Conservation (phyloP, 768 basidiomycete genomes). For the Lyophyllum semitale region DNA sequence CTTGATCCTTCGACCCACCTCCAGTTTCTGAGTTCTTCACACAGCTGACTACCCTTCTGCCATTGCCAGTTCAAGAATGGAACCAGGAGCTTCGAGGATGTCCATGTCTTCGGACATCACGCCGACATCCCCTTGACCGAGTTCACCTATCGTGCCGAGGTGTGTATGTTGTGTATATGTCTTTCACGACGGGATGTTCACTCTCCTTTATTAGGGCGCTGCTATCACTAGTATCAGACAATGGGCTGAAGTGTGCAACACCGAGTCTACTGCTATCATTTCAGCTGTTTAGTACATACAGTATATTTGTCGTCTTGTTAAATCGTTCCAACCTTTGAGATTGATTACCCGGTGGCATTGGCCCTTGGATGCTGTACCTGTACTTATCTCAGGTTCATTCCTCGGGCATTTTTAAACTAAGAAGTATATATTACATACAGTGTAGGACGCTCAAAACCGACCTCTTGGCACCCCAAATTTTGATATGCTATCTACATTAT, state of each 20-base stretch:
- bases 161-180: constrained; percentile 23
- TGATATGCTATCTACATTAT: too few relatives aligned
- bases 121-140: constrained; percentile 81
- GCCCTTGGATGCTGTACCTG: too few relatives aligned
- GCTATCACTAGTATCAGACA: constrained; percentile 59
- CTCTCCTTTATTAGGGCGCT: constrained; percentile 37
- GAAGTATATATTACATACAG: too few relatives aligned
- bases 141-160: constrained; percentile 83
- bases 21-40: background rate
- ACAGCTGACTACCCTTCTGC: constrained; percentile 76
- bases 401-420: too few relatives aligned
- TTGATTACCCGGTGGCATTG: too few relatives aligned
- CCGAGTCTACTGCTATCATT: constrained; percentile 23
- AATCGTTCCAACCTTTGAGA: too few relatives aligned
- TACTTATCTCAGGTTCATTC: too few relatives aligned
- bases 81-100: constrained; percentile 59
- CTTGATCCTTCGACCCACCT: background rate
- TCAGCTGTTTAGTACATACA: too few relatives aligned
- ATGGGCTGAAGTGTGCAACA: constrained; percentile 50
- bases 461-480: too few relatives aligned
- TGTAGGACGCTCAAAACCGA: too few relatives aligned
- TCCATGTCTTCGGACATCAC: constrained; percentile 75
- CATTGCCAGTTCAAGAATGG: constrained; percentile 82
- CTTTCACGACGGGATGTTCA: background rate
- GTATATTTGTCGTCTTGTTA: too few relatives aligned